Base-by-base conservation (phyloP, 2,329 filamentous ascomycete species). In the Tolypocladium paradoxum region DNA sequence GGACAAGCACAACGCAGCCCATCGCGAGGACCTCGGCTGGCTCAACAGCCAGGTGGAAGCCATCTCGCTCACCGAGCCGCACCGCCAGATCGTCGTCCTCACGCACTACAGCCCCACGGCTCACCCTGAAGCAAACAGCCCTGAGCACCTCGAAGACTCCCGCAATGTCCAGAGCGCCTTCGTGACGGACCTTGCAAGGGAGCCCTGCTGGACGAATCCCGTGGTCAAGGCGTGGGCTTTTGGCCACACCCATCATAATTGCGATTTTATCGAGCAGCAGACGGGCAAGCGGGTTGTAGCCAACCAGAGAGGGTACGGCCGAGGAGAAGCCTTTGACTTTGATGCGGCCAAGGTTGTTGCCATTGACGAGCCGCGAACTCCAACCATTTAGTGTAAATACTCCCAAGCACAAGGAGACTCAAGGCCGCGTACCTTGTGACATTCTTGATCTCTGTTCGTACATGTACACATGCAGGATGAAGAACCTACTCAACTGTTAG, bases 241-340 rank as follows among this genome's bases (percentile, higher is more conserved):
- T 62, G 73, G 74, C 2, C 74, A 77, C 57, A 77, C 74, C 14
- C 74, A 77, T 60, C 74, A 65, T 56, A 74, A 72, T 56, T 73
- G 68, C 58, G 64, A 69, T 50, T 74, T 70, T 51, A 48, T 55
- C 8, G 65, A 50, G 4, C 4, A 69, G 16, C 61, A 61, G 6
- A 49, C 53, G 48, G 62, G 45, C 27, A 54, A 52, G 43, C 47
- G 49, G 2, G 36, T 57, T 11, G 27, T 57, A 11, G 53, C 55
- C 16, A 74, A 75, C 53, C 69, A 74, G 59, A 64, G 65, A 53
- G 70, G 70, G 11, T 58, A 61, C 36, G 51, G 47, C 14, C 34
- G 51, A 7, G 47, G 16, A 16, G 35, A 40, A 20, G 47, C 22
- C 2, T 35, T 49, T 37, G 47, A 49, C 20, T 49, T 49, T 45